Base-by-base conservation (phyloP, 2,329 filamentous ascomycete genomes). In the Chaetomiaceae sp. region DNA sequence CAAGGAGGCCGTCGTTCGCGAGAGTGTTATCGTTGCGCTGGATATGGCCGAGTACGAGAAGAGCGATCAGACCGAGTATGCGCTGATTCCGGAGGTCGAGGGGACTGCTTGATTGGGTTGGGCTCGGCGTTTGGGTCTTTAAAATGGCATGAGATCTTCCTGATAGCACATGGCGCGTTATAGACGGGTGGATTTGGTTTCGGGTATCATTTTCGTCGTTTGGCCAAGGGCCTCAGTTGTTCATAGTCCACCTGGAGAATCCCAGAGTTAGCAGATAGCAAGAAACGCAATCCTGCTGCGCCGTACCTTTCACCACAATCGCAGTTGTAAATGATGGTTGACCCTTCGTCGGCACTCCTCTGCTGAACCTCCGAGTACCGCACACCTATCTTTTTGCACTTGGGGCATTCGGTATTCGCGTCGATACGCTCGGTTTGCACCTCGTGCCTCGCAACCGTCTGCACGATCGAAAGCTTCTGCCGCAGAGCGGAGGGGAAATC, bases 21-120 rank as follows among this genome's bases (percentile, higher is more conserved):
- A 99, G 68, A 97, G 92, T 70, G 85, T 96, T 36, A 84, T 96
- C 63, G 94, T 99, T 52, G 94, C 94, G 40, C 78, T 99, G 61
- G 94, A 99, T 71, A 99, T 99, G 90, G 94, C 91, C 11, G 92
- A 96, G 67, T 96, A 90, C 66, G 94, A 99, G 77, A 90, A 88
- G 76, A 88, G 84, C 62, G 88, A 89, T 38, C 84, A 96, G 71
- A 75, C 84, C 29, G 91, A 99, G 69, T 99, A 99, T 76, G 94
- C 94, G 43, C 80, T 96, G 65, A 86, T 97, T 61, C 92, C 91
- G 3, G 82, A 88, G 63, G 71, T 71, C 46, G 68, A 70, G 58
- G 72, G 71, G 59, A 71, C 71, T 37, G 61, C 61, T 31, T 62
- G 51, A 46, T 53, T 73, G 71, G 56, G 61, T 55, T 37, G 52